phyloP scores from a whole-genome alignment of 202 grass and related monocot species.

The Eragrostis tef region DNA sequence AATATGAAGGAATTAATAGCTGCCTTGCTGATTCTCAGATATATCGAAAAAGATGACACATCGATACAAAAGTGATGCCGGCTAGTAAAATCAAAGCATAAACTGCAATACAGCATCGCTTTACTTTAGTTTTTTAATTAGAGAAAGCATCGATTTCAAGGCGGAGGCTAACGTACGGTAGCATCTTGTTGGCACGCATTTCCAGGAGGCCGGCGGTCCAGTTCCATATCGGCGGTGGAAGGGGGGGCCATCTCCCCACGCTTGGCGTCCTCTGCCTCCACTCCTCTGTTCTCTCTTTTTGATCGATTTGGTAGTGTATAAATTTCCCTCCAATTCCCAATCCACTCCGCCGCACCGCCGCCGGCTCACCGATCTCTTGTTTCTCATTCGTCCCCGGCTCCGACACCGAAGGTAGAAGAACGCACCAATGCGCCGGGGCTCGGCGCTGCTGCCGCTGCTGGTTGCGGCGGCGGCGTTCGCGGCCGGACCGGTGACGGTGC shows the following conservation, averaged over 20 bases:
- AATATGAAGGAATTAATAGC: no score
- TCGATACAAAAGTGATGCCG: no score
- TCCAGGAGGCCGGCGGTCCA: not conserved
- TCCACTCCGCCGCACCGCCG: not conserved
- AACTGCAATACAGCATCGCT: no score
- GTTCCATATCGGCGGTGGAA: not conserved
- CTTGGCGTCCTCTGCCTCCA: not conserved
- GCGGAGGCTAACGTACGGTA: not conserved
- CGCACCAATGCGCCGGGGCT: not conserved
- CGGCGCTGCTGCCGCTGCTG: not conserved
- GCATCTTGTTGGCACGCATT: not conserved
- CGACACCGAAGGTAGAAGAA: not conserved
- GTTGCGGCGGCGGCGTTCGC: not conserved
- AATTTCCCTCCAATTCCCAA: constrained; percentile 3
- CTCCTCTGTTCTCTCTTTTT: not conserved
- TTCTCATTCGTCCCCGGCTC: not conserved
- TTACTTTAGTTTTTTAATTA: no score
- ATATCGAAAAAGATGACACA: no score
- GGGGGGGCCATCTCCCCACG: not conserved
- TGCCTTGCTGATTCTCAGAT: no score
- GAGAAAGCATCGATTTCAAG: not conserved
- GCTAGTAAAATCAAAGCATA: no score
- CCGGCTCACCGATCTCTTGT: not conserved
- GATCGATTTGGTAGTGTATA: not conserved
- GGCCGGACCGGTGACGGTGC: constrained; percentile 58